These are phyloP conservation scores for Flaveria trinervia DNA, from an alignment of 129 eudicot genomes.

Conservation along the genomic window DNA sequence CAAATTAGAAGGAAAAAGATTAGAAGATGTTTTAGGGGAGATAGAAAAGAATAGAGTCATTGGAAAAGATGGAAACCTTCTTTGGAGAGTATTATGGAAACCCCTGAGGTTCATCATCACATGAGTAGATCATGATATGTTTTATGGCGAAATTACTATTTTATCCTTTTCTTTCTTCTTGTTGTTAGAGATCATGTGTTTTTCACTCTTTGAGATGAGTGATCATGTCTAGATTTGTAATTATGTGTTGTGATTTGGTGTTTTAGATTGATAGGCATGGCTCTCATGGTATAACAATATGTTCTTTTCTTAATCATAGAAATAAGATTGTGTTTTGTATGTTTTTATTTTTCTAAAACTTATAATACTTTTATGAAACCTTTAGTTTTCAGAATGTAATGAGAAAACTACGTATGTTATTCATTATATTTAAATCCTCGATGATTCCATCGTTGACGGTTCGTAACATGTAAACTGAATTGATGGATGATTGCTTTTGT, in stretches of 20 bases:
- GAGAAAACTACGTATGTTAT: too few species aligned
- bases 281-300: background rate
- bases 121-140: conserved; percentile 50
- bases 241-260: conserved; percentile 34
- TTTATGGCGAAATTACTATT: conserved; percentile 25
- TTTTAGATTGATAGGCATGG: conserved; percentile 1
- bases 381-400: too few species aligned
- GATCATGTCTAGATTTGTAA: conserved; percentile 40
- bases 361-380: too few species aligned
- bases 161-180: conserved; percentile 24
- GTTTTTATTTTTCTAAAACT: background rate
- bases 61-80: conserved; percentile 74
- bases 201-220: conserved; percentile 21
- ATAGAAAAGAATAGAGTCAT: conserved; percentile 52
- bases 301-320: background rate
- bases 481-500: too few species aligned
- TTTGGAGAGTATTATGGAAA: conserved; percentile 71
- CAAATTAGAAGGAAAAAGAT: conserved; percentile 38
- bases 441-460: too few species aligned
- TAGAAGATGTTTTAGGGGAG: conserved; percentile 72
- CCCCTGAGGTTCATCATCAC: conserved; percentile 62
- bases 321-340: background rate
- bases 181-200: conserved; percentile 15
- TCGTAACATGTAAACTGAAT: too few species aligned
- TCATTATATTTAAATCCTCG: too few species aligned